These are phyloP conservation scores for Leishmania braziliensis DNA, from an alignment of 208 protist genomes.

Conservation along the genomic window DNA sequence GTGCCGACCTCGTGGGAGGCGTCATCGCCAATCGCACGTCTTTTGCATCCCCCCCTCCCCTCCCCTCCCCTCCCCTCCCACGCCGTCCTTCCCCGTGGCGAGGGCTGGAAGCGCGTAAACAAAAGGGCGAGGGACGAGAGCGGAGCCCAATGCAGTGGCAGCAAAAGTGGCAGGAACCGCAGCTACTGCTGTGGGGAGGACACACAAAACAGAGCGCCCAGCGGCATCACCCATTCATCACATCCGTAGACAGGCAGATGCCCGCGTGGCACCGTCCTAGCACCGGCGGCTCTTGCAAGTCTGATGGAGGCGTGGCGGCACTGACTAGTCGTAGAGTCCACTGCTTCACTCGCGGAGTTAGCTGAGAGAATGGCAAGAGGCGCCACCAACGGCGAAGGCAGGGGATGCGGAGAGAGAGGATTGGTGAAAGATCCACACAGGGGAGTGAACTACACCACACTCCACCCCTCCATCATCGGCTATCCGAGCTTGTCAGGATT, in stretches of 20 bases:
- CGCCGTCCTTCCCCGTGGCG: not conserved
- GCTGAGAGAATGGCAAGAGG: not conserved
- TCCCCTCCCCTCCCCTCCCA: no score
- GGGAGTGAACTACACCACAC: not conserved
- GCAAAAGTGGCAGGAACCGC: no score
- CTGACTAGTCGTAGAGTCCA: constrained; percentile 23
- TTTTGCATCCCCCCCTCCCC: not conserved
- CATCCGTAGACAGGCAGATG: not conserved
- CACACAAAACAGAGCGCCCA: not conserved
- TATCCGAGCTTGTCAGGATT: not conserved
- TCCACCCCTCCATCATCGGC: not conserved
- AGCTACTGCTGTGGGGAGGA: not conserved
- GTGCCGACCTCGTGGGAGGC: not conserved
- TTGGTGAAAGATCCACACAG: not conserved
- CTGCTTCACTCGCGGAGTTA: constrained; percentile 34
- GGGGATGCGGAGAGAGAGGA: not conserved
- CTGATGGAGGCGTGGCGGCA: constrained; percentile 36
- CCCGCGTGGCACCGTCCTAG: not conserved
- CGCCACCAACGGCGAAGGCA: not conserved
- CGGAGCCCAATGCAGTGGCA: not conserved
- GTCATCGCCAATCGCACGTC: not conserved
- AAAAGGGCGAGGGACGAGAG: not conserved
- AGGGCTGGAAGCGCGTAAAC: not conserved
- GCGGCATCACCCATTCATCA: not conserved
- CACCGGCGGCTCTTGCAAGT: constrained; percentile 21